A percentile compares a stretch with the other conserved stretches of the same genome.
Conservation (phyloP, 73 alveolate species). For the Blepharisma stoltei region DNA sequence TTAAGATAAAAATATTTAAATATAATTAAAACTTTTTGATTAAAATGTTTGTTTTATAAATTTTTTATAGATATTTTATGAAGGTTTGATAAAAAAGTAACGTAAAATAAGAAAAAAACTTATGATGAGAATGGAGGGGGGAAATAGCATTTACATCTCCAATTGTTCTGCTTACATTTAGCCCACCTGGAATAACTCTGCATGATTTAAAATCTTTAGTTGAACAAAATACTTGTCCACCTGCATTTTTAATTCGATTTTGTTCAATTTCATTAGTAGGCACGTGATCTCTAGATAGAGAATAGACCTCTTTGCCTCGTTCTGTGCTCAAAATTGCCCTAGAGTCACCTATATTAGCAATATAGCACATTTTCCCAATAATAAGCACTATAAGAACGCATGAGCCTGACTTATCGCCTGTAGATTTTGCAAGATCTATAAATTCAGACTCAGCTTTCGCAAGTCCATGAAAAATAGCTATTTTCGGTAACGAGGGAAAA, state of each 20-base stretch:
- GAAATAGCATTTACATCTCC: conserved; percentile 97
- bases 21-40: too few species aligned
- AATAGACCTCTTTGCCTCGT: conserved; percentile 55
- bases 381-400: conserved; percentile 73
- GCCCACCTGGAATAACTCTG: conserved; percentile 98
- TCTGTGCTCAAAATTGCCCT: conserved; percentile 58
- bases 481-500: conserved; percentile 55
- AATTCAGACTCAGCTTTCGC: conserved; percentile 54
- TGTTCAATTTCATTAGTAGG: conserved; percentile 53
- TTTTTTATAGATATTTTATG: too few species aligned
- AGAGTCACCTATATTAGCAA: conserved; percentile 79
- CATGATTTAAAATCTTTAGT: conserved; percentile 25
- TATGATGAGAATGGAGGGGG: too few species aligned
- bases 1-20: too few species aligned
- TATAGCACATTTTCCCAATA: conserved; percentile 58
- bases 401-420: conserved; percentile 68
- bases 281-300: conserved; percentile 65
- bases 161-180: conserved; percentile 89
- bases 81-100: too few species aligned
- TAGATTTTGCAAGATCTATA: conserved; percentile 45
- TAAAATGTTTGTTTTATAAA: too few species aligned
- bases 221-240: conserved; percentile 88
- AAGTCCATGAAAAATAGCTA: conserved; percentile 51
- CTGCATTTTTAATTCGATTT: conserved; percentile 80
- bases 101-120: too few species aligned